Evolutionary conservation across 2,329 filamentous ascomycete species (phyloP).

Genomic region (Calycina marina): DNA sequence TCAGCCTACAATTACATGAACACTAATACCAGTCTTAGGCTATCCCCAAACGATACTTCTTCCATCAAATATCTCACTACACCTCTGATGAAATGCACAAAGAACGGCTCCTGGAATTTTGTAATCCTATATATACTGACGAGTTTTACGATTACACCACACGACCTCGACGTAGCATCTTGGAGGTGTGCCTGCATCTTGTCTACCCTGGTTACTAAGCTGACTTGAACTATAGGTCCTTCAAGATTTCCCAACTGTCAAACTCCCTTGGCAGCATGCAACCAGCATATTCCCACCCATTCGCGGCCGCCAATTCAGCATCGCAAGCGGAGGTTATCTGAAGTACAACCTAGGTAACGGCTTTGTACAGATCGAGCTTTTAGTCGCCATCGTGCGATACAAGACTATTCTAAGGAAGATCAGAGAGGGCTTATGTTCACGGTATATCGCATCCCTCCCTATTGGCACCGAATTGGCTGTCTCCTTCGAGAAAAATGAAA

Average conservation of each 20-base stretch:
- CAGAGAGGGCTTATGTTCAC: conserved; percentile 77
- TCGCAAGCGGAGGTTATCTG: conserved; percentile 54
- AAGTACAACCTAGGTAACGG: conserved; percentile 3
- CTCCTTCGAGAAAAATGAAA: conserved; percentile 36
- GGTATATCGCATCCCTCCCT: conserved; percentile 58
- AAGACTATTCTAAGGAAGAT: conserved; percentile 73
- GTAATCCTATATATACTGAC: conserved; percentile 63
- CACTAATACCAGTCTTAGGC: too few species aligned
- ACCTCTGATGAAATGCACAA: conserved; percentile 58
- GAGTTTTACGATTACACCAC: conserved; percentile 96
- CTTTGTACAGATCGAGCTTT: conserved; percentile 47
- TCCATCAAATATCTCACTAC: conserved; percentile 63
- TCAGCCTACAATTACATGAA: too few species aligned
- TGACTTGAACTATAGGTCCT: too few species aligned
- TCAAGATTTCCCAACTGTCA: conserved; percentile 75
- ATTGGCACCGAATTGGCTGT: conserved; percentile 43
- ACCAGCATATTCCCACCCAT: conserved; percentile 66
- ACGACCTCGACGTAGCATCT: conserved; percentile 72
- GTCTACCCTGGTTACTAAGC: too few species aligned
- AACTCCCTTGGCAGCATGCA: conserved; percentile 60
- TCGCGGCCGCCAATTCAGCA: conserved; percentile 85
- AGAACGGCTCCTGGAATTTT: conserved; percentile 73
- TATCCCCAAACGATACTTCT: conserved; percentile 78
- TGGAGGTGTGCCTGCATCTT: too few species aligned
- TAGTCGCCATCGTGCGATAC: conserved; percentile 84